These are phyloP conservation scores for Coemansia sp. DNA, from an alignment of 192 early-diverging fungal species.

Conservation along the genomic window DNA sequence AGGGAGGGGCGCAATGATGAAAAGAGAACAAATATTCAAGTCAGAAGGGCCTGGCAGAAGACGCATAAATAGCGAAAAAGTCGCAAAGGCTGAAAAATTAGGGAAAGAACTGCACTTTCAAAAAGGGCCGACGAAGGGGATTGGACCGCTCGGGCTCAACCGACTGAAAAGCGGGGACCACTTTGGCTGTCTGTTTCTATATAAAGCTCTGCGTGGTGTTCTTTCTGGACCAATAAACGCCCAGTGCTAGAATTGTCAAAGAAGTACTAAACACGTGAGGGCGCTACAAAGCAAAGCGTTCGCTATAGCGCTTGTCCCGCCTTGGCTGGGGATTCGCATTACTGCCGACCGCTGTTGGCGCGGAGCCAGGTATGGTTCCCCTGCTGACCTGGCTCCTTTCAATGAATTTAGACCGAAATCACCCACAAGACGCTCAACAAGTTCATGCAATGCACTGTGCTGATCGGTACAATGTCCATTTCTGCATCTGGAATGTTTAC, in stretches of 20 bases:
- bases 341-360: no score
- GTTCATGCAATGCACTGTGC: background rate
- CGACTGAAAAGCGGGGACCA: background rate
- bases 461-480: no score
- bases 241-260: background rate
- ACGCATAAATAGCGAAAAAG: slow-evolving; percentile 1
- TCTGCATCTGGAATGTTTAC: background rate
- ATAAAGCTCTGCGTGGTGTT: background rate
- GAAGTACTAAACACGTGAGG: background rate
- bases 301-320: no score
- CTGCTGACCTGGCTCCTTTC: no score
- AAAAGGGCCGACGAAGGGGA: background rate
- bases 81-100: background rate
- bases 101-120: background rate
- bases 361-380: no score
- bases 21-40: background rate
- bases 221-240: background rate
- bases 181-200: background rate
- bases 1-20: background rate
- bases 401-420: no score
- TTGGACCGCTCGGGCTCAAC: background rate
- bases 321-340: no score
- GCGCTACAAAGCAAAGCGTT: no score
- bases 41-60: background rate
- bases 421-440: background rate